Conservation (phyloP, 345 rosid genomes). For the Iberis pinnata region DNA sequence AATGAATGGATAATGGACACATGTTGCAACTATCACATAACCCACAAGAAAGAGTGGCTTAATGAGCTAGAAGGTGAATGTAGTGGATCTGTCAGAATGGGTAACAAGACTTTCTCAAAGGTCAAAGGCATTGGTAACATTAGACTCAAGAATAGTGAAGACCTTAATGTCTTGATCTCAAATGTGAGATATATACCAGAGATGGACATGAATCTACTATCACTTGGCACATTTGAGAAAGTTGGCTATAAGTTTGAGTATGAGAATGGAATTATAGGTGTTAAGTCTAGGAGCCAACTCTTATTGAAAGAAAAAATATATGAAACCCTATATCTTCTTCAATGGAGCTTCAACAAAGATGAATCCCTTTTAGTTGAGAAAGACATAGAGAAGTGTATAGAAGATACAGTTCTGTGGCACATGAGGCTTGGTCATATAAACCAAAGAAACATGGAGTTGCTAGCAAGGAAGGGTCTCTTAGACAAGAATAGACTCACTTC, state of each 20-base stretch:
- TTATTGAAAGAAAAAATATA: background rate
- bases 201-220: background rate
- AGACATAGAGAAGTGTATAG: too few relatives aligned
- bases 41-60: background rate
- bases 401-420: too few relatives aligned
- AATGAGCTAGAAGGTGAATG: background rate
- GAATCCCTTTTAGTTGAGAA: too few relatives aligned
- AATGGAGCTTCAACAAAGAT: too few relatives aligned
- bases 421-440: too few relatives aligned
- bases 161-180: background rate
- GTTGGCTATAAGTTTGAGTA: background rate
- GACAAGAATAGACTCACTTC: too few relatives aligned
- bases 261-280: background rate
- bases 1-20: background rate
- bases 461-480: too few relatives aligned
- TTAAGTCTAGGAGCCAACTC: too few relatives aligned
- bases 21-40: background rate
- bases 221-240: background rate
- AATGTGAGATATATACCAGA: background rate
- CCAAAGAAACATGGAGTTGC: too few relatives aligned
- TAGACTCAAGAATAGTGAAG: background rate
- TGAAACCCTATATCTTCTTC: background rate
- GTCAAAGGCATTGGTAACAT: background rate
- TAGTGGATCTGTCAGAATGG: background rate
- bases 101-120: background rate